These are phyloP conservation scores for Solanum peruvianum DNA, from an alignment of 257 asterid genomes.

Conservation along the genomic window DNA sequence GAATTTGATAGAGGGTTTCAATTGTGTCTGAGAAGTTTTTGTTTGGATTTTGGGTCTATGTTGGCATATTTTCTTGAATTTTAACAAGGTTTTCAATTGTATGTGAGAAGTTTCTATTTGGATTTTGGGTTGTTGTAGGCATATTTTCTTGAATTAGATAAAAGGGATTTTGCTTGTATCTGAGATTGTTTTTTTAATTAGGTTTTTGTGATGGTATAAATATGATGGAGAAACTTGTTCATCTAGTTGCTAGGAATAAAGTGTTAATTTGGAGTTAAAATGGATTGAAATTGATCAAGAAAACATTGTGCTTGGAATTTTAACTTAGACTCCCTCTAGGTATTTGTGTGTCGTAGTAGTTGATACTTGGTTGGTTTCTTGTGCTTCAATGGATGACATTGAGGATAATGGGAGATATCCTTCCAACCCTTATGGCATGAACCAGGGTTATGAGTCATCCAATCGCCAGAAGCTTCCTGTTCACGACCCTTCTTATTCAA, in stretches of 20 bases:
- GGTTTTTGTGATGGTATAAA: not conserved
- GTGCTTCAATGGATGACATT: slow-evolving; percentile 44
- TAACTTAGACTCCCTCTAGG: not conserved
- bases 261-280: not conserved
- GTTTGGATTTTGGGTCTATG: not conserved
- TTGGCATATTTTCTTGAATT: not conserved
- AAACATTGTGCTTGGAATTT: not conserved
- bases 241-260: not conserved
- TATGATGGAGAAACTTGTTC: not conserved
- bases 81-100: not conserved
- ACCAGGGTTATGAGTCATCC: slow-evolving; percentile 15
- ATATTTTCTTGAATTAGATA: not conserved
- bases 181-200: not conserved
- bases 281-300: not conserved
- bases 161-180: not conserved
- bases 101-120: not conserved
- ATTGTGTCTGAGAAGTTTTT: not conserved
- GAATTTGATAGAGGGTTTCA: not conserved
- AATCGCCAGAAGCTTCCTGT: slow-evolving; percentile 25
- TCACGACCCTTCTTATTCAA: slow-evolving; percentile 3
- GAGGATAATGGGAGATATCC: slow-evolving; percentile 43
- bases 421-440: slow-evolving; percentile 21
- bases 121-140: not conserved
- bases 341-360: not conserved
- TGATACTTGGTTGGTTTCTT: slow-evolving; percentile 2